Evolutionary conservation across 306 rosid species (phyloP), one percentile per base, ranked within the genome.

Genomic region (Cicer bijugum): DNA sequence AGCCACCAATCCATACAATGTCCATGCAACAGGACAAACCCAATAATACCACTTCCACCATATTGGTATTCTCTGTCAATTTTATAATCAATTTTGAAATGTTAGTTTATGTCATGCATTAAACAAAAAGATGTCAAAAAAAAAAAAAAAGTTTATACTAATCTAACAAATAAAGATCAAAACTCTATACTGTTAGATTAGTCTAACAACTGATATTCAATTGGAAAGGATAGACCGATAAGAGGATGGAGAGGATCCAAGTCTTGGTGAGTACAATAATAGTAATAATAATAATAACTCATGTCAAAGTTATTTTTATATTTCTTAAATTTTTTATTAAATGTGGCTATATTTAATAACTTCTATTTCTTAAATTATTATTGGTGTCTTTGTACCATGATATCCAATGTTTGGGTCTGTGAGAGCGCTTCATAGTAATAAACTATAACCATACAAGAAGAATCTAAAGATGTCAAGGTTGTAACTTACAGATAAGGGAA

Each of bases 31-130:
- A 0, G 97, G 93, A 75, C 97, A 93, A 39, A 69, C 44, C 93
- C 93, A 90, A 14, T 78, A 93, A 78, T 86, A 90, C 98, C 98
- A 93, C 72, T 82, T 83, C 93, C 98, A 93, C 96, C 96, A 90
- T 40, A 87, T 76, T n/a, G 97, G 98, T 67, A 93, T 90, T 73
- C 90, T 87, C 97, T 93, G 96, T 42, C 14, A 47, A 72, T 38
- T 1, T 39, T 23, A 28, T 50, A 19, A 50, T 20, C 70, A 7
- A 3, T 37, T 62, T 35, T 51, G 28, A 12, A 42, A 15, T 28
- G 68, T 75, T 56, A 75, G 72, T n/a, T 59, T 9, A 9, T 58
- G 69, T 81, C 93, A 88, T 81, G 42, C 58, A 28, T 53, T 33
- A 12, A 77, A 47, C 28, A 1, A 53, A 53, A 35, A 17, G 8